Percentiles rank a stretch among this genome's conserved stretches.
Evolutionary conservation across 148 eudicot genomes (phyloP).

Genomic region (Rhododendron williamsianum): DNA sequence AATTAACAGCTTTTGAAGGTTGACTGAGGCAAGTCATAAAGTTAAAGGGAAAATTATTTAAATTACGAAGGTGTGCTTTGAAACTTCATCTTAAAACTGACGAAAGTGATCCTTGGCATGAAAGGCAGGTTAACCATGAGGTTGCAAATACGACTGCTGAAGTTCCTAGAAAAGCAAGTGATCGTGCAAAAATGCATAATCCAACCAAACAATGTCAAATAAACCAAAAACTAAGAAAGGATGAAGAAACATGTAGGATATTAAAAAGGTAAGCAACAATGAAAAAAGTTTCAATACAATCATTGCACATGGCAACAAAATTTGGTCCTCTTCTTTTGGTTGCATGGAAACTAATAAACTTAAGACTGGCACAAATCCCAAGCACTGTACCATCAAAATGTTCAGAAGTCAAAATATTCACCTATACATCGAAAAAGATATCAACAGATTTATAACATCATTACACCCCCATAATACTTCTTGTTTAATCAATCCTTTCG

Average conservation of each 20-base stretch:
- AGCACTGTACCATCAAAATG: background rate
- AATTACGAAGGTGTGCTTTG: background rate
- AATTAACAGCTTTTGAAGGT: constrained; percentile 3
- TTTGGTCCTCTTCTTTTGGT: background rate
- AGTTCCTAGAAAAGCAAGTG: background rate
- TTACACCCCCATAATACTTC: background rate
- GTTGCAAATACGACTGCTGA: background rate
- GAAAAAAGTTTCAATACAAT: background rate
- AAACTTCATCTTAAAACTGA: background rate
- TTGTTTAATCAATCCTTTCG: background rate
- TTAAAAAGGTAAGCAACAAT: background rate
- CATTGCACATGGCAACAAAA: background rate
- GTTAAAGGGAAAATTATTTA: background rate
- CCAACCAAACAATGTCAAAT: background rate
- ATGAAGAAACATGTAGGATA: background rate
- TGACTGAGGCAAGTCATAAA: background rate
- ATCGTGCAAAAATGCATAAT: background rate
- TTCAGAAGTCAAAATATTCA: background rate
- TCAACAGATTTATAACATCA: background rate
- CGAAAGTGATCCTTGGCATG: background rate
- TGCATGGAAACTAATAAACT: background rate
- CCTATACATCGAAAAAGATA: background rate
- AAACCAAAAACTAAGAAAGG: background rate
- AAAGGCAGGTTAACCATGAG: background rate
- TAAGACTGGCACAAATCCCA: background rate